These are phyloP conservation scores for Sclerotinia borealis DNA, from an alignment of 2,329 filamentous ascomycete species.

Conservation along the genomic window DNA sequence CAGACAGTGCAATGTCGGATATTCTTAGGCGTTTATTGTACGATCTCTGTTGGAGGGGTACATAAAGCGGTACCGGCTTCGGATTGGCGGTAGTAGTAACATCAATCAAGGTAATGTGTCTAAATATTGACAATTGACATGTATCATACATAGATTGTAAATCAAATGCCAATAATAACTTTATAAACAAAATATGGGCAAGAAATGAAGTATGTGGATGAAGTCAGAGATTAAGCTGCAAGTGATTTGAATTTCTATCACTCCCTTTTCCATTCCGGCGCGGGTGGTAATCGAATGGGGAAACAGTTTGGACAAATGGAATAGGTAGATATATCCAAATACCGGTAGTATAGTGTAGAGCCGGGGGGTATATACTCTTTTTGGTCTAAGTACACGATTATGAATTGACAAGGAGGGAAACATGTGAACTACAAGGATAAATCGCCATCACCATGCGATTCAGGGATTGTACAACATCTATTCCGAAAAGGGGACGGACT, in stretches of 20 bases:
- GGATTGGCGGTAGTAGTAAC: background rate
- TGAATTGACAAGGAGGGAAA: constrained; percentile 4
- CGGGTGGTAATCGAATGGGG: background rate
- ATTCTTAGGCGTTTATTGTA: constrained; percentile 1
- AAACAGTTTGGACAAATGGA: background rate
- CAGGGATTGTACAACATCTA: constrained; percentile 3
- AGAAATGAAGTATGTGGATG: background rate
- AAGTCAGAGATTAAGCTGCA: constrained; percentile 1
- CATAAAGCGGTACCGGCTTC: constrained; percentile 1
- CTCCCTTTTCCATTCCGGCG: constrained; percentile 5
- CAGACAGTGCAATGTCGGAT: background rate
- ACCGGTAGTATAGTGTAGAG: too few relatives aligned
- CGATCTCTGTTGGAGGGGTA: constrained; percentile 7
- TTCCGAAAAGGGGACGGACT: background rate
- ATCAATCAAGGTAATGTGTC: background rate
- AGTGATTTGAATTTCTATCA: constrained; percentile 8
- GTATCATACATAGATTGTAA: background rate
- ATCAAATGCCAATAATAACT: background rate
- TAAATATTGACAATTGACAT: background rate
- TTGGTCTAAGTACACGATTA: background rate
- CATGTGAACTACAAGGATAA: constrained; percentile 12
- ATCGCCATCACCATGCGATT: constrained; percentile 11
- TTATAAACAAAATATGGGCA: background rate
- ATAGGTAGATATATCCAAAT: too few relatives aligned
- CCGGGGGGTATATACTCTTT: background rate